Evolutionary conservation across 176 grass and related monocot genomes (phyloP).

Genomic region (Hordeum marinum): DNA sequence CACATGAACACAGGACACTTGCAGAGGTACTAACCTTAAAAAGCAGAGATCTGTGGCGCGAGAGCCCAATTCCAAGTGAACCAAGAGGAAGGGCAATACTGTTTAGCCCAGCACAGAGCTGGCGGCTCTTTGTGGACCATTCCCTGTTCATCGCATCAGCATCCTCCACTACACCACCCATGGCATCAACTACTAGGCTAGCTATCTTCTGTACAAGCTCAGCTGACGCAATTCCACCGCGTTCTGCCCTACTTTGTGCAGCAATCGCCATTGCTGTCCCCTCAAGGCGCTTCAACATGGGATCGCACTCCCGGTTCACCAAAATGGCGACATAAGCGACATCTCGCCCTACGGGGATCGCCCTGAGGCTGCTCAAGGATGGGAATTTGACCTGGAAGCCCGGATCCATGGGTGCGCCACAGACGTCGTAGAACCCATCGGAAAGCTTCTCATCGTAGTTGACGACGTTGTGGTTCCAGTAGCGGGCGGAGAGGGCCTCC

Average conservation of each 20-base stretch:
- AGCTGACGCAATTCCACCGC: conserved; percentile 19
- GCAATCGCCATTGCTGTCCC: conserved; percentile 38
- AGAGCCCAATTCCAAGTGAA: conserved; percentile 63
- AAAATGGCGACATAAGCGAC: conserved; percentile 47
- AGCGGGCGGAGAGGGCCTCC: conserved; percentile 74
- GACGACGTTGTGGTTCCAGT: conserved; percentile 86
- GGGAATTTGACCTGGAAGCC: conserved; percentile 57
- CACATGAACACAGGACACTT: not conserved
- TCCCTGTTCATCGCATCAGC: conserved; percentile 54
- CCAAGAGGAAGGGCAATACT: conserved; percentile 79
- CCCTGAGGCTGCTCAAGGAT: conserved; percentile 43
- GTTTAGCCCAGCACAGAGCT: conserved; percentile 46
- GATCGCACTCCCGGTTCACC: conserved; percentile 57
- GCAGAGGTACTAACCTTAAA: conserved; percentile 73
- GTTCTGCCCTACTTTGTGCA: conserved; percentile 30
- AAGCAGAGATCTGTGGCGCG: conserved; percentile 81
- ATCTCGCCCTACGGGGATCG: conserved; percentile 15
- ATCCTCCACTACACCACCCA: conserved; percentile 87
- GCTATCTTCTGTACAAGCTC: conserved; percentile 73
- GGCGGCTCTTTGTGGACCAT: conserved; percentile 46
- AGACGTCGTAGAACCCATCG: conserved; percentile 91
- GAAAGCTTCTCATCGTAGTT: conserved; percentile 73
- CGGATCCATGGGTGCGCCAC: conserved; percentile 43
- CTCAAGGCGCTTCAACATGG: conserved; percentile 52
- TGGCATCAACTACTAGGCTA: conserved; percentile 56